Evolutionary conservation across 2,329 filamentous ascomycete genomes (phyloP), one percentile per base, ranked within the genome.

Genomic region (Fusarium verticillioides): DNA sequence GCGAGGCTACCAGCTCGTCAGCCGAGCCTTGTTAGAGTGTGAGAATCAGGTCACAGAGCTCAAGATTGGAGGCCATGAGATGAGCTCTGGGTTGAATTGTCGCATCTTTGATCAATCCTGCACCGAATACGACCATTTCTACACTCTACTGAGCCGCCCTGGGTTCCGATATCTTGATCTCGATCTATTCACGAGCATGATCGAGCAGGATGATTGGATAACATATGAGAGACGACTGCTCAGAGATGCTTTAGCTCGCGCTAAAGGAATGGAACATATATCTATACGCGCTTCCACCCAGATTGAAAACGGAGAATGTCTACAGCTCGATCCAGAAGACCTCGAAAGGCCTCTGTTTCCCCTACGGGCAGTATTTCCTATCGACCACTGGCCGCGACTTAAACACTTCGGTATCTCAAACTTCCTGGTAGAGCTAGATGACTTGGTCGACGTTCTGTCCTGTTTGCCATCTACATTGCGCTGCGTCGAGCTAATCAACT

Each of bases 301-400:
- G 0, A 23, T 36, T 2, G 4, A 1, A 2, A 15, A 34, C 0
- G 42, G 16, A 5, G 5, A 1, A 2, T 9, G 9, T 9, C 11
- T 12, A 9, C 44, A n/a, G 1, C 9, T 39, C 18, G 4, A 13
- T 16, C 7, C 7, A 11, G 44, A 36, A 2, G 11, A 64, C 8
- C 16, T 44, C 4, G 34, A 56, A 40, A 15, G 15, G 12, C 10
- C 18, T 26, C 18, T 11, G 0, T 58, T 65, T 11, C 32, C 44
- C 4, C 19, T 66, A 10, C 28, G 7, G 10, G 39, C 12, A 0
- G 21, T 66, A 3, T 34, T 66, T 13, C 63, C 61, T 4, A 23
- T 66, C 9, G 13, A 26, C 1, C n/a, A 26, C 18, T 66, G 61
- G 63, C 44, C 44, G 4, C 34, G 9, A 2, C 44, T 66, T 13